Evolutionary conservation across 768 basidiomycete species (phyloP).

Genomic region (Tulasnella sp.): DNA sequence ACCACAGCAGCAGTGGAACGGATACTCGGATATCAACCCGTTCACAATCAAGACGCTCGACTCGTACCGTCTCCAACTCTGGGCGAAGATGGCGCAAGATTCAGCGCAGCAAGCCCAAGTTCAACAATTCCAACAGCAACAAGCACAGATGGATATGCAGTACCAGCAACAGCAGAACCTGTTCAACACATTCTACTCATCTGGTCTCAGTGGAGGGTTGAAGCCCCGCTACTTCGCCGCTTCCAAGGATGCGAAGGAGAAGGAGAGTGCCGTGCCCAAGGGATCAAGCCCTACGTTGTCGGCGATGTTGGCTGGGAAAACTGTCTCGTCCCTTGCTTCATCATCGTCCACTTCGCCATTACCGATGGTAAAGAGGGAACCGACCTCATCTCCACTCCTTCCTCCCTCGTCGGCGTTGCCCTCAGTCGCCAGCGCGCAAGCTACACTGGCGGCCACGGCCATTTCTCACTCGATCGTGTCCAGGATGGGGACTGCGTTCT

Average conservation of each 20-base stretch:
- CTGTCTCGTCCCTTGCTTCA: not conserved
- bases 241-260: not conserved
- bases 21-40: slow-evolving; percentile 67
- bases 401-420: not conserved
- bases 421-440: slow-evolving; percentile 34
- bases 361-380: not conserved
- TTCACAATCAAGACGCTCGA: slow-evolving; percentile 85
- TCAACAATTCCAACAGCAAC: slow-evolving; percentile 24
- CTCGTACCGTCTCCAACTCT: slow-evolving; percentile 82
- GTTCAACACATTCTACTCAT: slow-evolving; percentile 20
- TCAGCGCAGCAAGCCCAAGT: slow-evolving; percentile 12
- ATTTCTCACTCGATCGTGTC: slow-evolving; percentile 66
- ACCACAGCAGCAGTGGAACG: slow-evolving; percentile 18
- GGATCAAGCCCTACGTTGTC: not conserved
- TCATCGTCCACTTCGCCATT: not conserved
- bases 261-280: not conserved
- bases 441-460: slow-evolving; percentile 55
- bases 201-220: slow-evolving; percentile 13
- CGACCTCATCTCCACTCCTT: not conserved
- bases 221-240: slow-evolving; percentile 21
- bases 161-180: slow-evolving; percentile 26
- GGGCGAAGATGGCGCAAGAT: slow-evolving; percentile 81
- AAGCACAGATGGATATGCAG: slow-evolving; percentile 20
- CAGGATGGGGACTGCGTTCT: slow-evolving; percentile 67
- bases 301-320: slow-evolving; percentile 13